These are phyloP conservation scores for Phanerodontia chrysosporium DNA, from an alignment of 768 basidiomycete species.

Conservation along the genomic window DNA sequence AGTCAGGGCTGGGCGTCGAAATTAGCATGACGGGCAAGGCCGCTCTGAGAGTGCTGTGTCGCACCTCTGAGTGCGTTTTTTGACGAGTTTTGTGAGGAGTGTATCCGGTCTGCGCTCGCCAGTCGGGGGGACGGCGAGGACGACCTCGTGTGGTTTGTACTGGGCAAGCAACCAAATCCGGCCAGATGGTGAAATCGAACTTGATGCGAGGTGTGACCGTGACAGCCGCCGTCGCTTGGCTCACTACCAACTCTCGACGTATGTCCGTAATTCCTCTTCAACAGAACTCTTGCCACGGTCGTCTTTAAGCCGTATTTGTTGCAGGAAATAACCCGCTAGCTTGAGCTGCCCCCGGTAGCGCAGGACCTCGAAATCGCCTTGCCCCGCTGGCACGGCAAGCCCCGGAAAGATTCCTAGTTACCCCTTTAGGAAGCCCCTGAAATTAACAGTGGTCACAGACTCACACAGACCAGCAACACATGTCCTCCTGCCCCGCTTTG, in stretches of 20 bases:
- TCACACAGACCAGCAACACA: neutral
- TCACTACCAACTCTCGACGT: neutral
- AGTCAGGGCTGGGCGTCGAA: neutral
- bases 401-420: slow-evolving; percentile 21
- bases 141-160: slow-evolving; percentile 22
- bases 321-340: too few species aligned
- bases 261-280: neutral
- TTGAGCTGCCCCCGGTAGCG: too few species aligned
- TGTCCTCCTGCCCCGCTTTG: neutral
- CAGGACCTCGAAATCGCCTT: too few species aligned
- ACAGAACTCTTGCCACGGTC: too few species aligned
- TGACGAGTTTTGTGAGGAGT: neutral
- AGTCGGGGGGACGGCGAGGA: slow-evolving; percentile 6
- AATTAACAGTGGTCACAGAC: neutral
- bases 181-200: slow-evolving; percentile 24
- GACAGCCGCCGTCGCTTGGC: slow-evolving; percentile 7
- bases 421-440: slow-evolving; percentile 11
- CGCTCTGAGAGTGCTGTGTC: neutral
- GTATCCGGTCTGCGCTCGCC: neutral
- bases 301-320: too few species aligned
- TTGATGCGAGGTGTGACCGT: slow-evolving; percentile 27
- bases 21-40: neutral
- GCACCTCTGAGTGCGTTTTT: neutral
- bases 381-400: slow-evolving; percentile 7
- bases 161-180: slow-evolving; percentile 30